A percentile compares a stretch with the other conserved stretches of the same genome.
These are phyloP conservation scores for Neurospora hispaniola DNA, from an alignment of 495 filamentous ascomycete species.

Conservation along the genomic window DNA sequence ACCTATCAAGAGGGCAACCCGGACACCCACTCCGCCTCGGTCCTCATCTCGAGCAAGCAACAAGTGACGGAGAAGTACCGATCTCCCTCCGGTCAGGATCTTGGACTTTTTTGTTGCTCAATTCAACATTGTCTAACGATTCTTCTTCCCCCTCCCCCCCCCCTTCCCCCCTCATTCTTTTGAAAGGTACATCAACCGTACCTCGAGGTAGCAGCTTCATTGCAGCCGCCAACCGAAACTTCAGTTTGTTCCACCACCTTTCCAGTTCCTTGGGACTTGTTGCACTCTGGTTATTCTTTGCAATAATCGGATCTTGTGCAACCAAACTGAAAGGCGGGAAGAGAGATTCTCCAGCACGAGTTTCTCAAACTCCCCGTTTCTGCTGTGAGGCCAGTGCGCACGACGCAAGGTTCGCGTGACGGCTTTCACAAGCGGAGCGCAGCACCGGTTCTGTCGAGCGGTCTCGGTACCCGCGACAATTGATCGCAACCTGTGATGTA, in stretches of 20 bases:
- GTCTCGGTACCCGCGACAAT: not conserved
- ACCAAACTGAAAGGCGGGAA: not conserved
- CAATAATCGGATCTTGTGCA: not conserved
- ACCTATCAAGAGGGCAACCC: not conserved
- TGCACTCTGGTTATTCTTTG: not conserved
- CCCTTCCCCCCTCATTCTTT: not conserved
- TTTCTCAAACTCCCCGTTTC: not conserved
- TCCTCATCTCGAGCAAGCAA: not conserved
- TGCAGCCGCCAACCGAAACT: not conserved
- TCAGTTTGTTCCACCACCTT: not conserved
- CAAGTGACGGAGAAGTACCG: not conserved
- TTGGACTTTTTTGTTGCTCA: not conserved
- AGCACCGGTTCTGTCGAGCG: conserved; percentile 1
- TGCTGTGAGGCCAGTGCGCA: not conserved
- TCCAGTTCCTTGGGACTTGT: not conserved
- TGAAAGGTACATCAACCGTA: not conserved
- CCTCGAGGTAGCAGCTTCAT: not conserved
- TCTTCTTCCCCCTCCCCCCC: not conserved
- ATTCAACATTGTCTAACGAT: not conserved
- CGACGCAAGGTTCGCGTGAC: conserved; percentile 8
- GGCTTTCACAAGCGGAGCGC: conserved; percentile 8
- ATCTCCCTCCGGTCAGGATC: not conserved
- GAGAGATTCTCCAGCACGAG: not conserved
- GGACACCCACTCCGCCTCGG: not conserved
- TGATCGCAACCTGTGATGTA: not conserved